Conservation (phyloP, 345 rosid species). For the Salix suchowensis region DNA sequence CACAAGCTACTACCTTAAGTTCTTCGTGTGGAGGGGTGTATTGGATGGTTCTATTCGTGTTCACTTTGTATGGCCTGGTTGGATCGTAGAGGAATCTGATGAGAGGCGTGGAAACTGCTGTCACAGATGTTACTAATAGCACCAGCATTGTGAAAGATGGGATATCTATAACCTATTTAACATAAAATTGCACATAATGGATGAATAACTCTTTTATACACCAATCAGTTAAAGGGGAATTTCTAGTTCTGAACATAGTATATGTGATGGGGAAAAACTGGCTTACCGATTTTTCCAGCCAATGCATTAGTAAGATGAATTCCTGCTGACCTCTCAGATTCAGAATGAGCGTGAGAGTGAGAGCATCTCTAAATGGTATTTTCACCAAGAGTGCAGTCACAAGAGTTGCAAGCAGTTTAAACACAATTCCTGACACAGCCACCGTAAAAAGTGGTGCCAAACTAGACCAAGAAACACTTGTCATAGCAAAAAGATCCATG, state of each 20-base stretch:
- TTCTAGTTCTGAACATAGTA: too few species aligned
- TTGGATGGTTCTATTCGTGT: conserved; percentile 65
- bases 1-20: conserved; percentile 43
- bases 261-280: neutral
- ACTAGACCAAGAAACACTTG: conserved; percentile 30
- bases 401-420: conserved; percentile 35
- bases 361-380: conserved; percentile 46
- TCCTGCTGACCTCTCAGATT: conserved; percentile 69
- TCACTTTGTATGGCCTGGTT: conserved; percentile 59
- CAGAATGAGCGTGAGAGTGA: conserved; percentile 55
- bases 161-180: conserved; percentile 20
- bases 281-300: conserved; percentile 60
- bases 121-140: conserved; percentile 26
- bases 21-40: conserved; percentile 45
- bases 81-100: conserved; percentile 68
- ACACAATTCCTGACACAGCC: conserved; percentile 28
- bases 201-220: too few species aligned
- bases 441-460: conserved; percentile 45
- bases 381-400: conserved; percentile 26
- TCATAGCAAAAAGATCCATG: conserved; percentile 41
- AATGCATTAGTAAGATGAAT: conserved; percentile 43
- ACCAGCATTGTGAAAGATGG: conserved; percentile 43
- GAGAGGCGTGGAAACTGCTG: conserved; percentile 37
- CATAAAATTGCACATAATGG: conserved; percentile 7
- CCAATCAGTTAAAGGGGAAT: too few species aligned